Percentiles rank a stretch among this genome's conserved stretches.
phyloP scores from a whole-genome alignment of 2,329 filamentous ascomycete genomes.

The Aaosphaeria pasadenensis region DNA sequence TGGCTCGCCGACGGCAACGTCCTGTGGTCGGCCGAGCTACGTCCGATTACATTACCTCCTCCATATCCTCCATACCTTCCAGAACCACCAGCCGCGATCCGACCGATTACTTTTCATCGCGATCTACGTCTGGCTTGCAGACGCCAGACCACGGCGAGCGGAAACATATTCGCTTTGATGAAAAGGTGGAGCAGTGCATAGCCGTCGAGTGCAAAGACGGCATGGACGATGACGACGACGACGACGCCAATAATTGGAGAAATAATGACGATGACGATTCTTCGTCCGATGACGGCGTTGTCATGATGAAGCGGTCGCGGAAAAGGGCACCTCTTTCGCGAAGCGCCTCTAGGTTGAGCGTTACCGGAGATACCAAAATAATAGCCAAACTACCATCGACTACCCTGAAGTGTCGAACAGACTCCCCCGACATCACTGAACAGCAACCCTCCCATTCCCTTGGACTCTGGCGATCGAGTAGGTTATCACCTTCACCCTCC shows the following conservation, averaged over 20 bases:
- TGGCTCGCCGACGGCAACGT: slow-evolving; percentile 50
- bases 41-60: slow-evolving; percentile 67
- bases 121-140: slow-evolving; percentile 67
- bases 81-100: slow-evolving; percentile 61
- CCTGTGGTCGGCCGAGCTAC: slow-evolving; percentile 58
- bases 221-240: slow-evolving; percentile 63
- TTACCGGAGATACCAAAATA: slow-evolving; percentile 69
- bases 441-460: slow-evolving; percentile 31
- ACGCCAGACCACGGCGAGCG: slow-evolving; percentile 62
- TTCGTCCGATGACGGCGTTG: slow-evolving; percentile 68
- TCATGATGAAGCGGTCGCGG: slow-evolving; percentile 75
- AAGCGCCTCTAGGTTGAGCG: slow-evolving; percentile 56
- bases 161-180: slow-evolving; percentile 94
- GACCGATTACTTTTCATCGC: slow-evolving; percentile 63
- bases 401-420: slow-evolving; percentile 78
- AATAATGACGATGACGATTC: slow-evolving; percentile 43
- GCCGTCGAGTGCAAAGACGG: slow-evolving; percentile 84
- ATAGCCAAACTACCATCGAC: slow-evolving; percentile 87
- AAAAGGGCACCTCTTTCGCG: slow-evolving; percentile 50
- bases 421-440: slow-evolving; percentile 67
- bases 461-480: slow-evolving; percentile 45
- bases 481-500: slow-evolving; percentile 70
- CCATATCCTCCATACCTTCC: slow-evolving; percentile 64
- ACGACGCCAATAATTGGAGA: slow-evolving; percentile 37
- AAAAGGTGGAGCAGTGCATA: slow-evolving; percentile 93